These are phyloP conservation scores for Starmera caribaea DNA, from an alignment of 805 yeast genomes.

Conservation along the genomic window DNA sequence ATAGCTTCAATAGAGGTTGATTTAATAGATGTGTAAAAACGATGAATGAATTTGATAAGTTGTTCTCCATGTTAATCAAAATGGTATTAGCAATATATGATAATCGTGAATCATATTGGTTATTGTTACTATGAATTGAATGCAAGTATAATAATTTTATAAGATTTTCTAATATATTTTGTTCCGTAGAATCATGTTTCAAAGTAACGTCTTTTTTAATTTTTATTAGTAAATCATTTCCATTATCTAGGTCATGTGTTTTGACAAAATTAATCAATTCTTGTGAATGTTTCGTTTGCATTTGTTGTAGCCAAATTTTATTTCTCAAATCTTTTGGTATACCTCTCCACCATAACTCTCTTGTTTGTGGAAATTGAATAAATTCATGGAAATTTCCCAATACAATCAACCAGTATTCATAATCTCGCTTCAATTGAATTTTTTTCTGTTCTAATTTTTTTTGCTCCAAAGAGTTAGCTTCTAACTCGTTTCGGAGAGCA, in stretches of 20 bases:
- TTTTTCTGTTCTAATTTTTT: slow-evolving; percentile 22
- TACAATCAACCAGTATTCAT: slow-evolving; percentile 31
- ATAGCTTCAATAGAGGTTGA: slow-evolving; percentile 22
- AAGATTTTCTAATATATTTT: slow-evolving; percentile 21
- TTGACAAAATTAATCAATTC: slow-evolving; percentile 1
- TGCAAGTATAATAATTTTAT: slow-evolving; percentile 31
- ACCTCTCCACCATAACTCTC: slow-evolving; percentile 57
- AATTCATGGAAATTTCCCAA: slow-evolving; percentile 25
- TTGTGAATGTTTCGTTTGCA: slow-evolving; percentile 24
- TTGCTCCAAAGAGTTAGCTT: slow-evolving; percentile 22
- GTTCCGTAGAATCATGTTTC: not conserved
- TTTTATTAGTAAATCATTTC: slow-evolving; percentile 1
- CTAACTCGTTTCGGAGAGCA: slow-evolving; percentile 31
- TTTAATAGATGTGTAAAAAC: slow-evolving; percentile 30
- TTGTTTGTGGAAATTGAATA: slow-evolving; percentile 27
- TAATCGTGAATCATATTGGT: slow-evolving; percentile 29
- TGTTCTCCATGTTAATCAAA: slow-evolving; percentile 25
- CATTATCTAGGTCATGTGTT: no score
- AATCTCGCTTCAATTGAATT: slow-evolving; percentile 28
- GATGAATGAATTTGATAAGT: slow-evolving; percentile 25
- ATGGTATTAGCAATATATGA: slow-evolving; percentile 31
- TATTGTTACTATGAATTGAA: slow-evolving; percentile 21
- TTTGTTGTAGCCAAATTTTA: slow-evolving; percentile 40
- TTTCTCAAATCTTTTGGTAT: slow-evolving; percentile 36
- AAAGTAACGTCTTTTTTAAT: slow-evolving; percentile 1